phyloP scores from a whole-genome alignment of 2,329 filamentous ascomycete species.

The Pezizomycotina sp. region DNA sequence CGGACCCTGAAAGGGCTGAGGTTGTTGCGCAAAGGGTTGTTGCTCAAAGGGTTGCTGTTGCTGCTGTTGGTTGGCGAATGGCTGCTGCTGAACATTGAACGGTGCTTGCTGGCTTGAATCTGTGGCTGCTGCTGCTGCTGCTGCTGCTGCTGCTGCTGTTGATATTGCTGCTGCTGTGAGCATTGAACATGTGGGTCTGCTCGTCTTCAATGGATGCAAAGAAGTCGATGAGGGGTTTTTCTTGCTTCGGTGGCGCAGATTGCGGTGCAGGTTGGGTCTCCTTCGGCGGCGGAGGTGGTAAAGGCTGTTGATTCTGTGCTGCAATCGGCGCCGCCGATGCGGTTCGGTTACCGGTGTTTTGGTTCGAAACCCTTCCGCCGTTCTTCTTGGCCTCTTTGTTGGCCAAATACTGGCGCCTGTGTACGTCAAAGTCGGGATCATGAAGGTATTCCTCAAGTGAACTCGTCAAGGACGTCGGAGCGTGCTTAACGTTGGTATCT shows the following conservation, averaged over 20 bases:
- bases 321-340: conserved; percentile 24
- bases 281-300: conserved; percentile 31
- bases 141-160: conserved; percentile 30
- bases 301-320: conserved; percentile 25
- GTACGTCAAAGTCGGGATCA: conserved; percentile 87
- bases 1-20: no score
- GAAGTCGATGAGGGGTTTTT: conserved; percentile 73
- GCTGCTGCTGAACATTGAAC: conserved; percentile 20
- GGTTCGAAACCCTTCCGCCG: conserved; percentile 30
- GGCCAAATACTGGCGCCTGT: conserved; percentile 77
- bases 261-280: conserved; percentile 33
- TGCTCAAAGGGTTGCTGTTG: conserved; percentile 26
- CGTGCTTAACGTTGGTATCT: conserved; percentile 94
- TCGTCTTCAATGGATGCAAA: conserved; percentile 87
- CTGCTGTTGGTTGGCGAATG: conserved; percentile 24
- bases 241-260: conserved; percentile 45
- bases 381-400: conserved; percentile 59
- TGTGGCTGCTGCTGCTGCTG: conserved; percentile 25
- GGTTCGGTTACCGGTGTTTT: conserved; percentile 27
- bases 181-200: conserved; percentile 50
- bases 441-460: conserved; percentile 89
- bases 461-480: conserved; percentile 73
- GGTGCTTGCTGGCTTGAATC: no score
- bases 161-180: conserved; percentile 31
- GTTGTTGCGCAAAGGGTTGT: conserved; percentile 25